Conservation (phyloP, 73 alveolate genomes). For the Paramecium tetraurelia region DNA sequence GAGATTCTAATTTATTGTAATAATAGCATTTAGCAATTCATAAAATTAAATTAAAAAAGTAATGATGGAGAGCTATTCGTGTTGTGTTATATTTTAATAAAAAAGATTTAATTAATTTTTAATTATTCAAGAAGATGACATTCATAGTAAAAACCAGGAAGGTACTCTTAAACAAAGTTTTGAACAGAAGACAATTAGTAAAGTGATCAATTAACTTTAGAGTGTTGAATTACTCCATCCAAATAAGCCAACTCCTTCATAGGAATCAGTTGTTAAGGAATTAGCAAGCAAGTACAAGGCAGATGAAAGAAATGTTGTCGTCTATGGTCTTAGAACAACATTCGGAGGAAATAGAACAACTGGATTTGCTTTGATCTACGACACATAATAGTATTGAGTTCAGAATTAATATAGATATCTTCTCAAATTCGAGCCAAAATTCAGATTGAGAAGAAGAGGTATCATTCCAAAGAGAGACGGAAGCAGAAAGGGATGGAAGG, state of each 20-base stretch:
- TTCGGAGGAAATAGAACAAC: constrained; percentile 94
- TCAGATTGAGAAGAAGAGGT: constrained; percentile 71
- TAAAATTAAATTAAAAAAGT: background rate
- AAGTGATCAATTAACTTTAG: background rate
- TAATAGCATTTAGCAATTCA: too few relatives aligned
- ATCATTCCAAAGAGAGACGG: constrained; percentile 60
- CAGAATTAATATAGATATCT: constrained; percentile 48
- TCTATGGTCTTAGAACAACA: constrained; percentile 84
- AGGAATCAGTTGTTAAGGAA: constrained; percentile 83
- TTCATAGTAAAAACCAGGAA: constrained; percentile 70
- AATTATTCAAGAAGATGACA: constrained; percentile 42
- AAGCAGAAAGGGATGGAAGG: constrained; percentile 63
- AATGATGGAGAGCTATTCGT: background rate
- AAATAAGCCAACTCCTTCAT: constrained; percentile 80
- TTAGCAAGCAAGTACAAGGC: constrained; percentile 74
- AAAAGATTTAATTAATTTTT: constrained; percentile 28
- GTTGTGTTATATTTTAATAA: background rate
- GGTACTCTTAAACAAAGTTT: constrained; percentile 74
- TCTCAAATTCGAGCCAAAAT: constrained; percentile 80
- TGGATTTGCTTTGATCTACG: constrained; percentile 93
- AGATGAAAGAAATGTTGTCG: constrained; percentile 74
- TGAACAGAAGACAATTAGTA: constrained; percentile 75
- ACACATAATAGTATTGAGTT: constrained; percentile 66
- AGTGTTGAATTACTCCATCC: constrained; percentile 87
- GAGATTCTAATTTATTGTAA: too few relatives aligned